phyloP scores from a whole-genome alignment of 2,329 filamentous ascomycete genomes.

The Xylariaceae sp. region DNA sequence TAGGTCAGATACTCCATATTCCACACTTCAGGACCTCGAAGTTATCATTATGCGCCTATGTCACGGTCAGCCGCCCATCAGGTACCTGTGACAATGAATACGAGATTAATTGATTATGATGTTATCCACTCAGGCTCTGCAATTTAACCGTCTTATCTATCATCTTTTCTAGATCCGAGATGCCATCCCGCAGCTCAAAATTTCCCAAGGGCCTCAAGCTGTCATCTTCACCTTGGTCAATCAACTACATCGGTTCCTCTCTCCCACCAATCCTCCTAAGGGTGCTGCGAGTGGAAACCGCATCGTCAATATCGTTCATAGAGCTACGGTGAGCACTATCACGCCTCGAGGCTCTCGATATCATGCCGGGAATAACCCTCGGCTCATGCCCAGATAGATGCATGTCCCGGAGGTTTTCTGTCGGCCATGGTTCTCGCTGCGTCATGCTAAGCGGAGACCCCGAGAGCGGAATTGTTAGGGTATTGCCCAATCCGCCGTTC shows the following conservation, averaged over 20 bases:
- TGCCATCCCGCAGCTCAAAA: background rate
- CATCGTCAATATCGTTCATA: constrained; percentile 43
- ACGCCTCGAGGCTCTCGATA: constrained; percentile 54
- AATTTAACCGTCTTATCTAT: background rate
- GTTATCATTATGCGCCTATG: too few relatives aligned
- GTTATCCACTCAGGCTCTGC: background rate
- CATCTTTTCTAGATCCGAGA: background rate
- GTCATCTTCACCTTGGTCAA: background rate
- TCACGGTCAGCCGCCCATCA: too few relatives aligned
- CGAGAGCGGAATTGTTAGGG: constrained; percentile 12
- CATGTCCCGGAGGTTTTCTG: constrained; percentile 45
- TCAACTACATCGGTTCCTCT: constrained; percentile 23
- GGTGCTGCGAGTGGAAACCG: constrained; percentile 21
- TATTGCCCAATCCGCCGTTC: constrained; percentile 16
- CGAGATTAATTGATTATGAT: background rate
- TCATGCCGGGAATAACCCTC: constrained; percentile 71
- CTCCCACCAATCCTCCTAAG: constrained; percentile 22
- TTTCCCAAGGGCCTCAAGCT: too few relatives aligned
- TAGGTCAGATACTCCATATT: too few relatives aligned
- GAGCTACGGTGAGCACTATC: constrained; percentile 46
- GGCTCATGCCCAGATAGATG: constrained; percentile 65
- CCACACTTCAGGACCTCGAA: too few relatives aligned
- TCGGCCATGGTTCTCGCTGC: constrained; percentile 41
- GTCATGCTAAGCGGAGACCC: constrained; percentile 24
- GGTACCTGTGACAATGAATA: background rate